These are phyloP conservation scores for Epichloe aotearoae DNA, from an alignment of 2,329 filamentous ascomycete genomes.

Conservation along the genomic window DNA sequence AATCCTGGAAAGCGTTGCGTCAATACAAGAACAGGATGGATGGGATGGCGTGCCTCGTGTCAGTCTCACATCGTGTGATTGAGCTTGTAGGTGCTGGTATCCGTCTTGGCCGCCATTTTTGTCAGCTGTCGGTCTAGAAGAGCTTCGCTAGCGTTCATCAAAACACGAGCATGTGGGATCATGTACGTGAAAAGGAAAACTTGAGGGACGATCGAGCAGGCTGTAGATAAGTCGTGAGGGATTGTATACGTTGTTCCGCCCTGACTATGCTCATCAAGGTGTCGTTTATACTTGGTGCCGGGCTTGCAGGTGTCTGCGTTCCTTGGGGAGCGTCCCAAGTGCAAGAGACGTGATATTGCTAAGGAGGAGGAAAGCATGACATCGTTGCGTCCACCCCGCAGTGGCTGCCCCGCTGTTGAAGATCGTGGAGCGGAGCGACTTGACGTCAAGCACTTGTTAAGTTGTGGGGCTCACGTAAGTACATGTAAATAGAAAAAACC, in stretches of 20 bases:
- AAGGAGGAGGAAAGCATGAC: background rate
- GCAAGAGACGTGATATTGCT: background rate
- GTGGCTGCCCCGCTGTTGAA: background rate
- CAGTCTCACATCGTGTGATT: conserved; percentile 70
- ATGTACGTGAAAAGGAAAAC: conserved; percentile 2
- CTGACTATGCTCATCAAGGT: conserved; percentile 13
- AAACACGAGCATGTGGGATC: background rate
- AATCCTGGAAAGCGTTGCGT: conserved; percentile 42
- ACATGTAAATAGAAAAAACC: background rate
- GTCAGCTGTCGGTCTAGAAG: background rate
- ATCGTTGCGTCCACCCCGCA: background rate
- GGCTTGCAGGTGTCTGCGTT: background rate
- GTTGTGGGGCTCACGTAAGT: background rate
- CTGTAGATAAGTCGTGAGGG: conserved; percentile 10
- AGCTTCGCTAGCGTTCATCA: background rate
- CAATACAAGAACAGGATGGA: conserved; percentile 1
- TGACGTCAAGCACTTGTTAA: background rate
- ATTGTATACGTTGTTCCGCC: conserved; percentile 14
- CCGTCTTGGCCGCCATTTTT: conserved; percentile 54
- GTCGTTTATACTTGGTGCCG: background rate
- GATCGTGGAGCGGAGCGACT: background rate
- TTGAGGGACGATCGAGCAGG: conserved; percentile 5
- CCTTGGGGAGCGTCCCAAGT: background rate
- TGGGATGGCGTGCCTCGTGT: background rate
- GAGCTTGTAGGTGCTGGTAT: conserved; percentile 65